These are phyloP conservation scores for Boehmeria nivea DNA, from an alignment of 306 rosid species.

Conservation along the genomic window DNA sequence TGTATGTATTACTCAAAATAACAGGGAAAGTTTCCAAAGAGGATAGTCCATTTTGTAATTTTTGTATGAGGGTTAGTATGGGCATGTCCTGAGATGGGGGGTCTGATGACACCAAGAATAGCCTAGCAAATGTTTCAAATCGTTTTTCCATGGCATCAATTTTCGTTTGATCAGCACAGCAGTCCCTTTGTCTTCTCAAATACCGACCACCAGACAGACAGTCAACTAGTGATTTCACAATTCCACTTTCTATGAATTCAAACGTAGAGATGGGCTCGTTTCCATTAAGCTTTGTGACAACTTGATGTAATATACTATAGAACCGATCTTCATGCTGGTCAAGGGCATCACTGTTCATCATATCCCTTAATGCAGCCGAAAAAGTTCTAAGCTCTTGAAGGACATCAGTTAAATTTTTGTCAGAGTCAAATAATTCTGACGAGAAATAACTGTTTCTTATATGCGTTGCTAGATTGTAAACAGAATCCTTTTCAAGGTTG, in stretches of 20 bases:
- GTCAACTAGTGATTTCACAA: constrained; percentile 64
- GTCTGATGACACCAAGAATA: constrained; percentile 43
- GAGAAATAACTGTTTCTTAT: constrained; percentile 58
- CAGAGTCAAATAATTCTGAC: constrained; percentile 58
- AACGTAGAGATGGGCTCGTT: constrained; percentile 88
- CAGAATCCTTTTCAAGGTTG: constrained; percentile 77
- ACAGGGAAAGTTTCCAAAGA: constrained; percentile 88
- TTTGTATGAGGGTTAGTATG: constrained; percentile 48
- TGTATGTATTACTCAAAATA: constrained; percentile 52
- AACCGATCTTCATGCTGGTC: constrained; percentile 55
- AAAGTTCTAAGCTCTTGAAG: constrained; percentile 65
- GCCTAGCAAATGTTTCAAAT: constrained; percentile 70
- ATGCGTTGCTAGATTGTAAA: constrained; percentile 63
- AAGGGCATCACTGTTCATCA: constrained; percentile 33
- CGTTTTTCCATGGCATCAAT: constrained; percentile 53
- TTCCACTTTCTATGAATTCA: constrained; percentile 93
- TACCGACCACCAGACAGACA: constrained; percentile 61
- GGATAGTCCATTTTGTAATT: constrained; percentile 65
- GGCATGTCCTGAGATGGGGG: constrained; percentile 44
- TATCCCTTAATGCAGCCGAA: constrained; percentile 48
- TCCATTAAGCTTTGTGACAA: constrained; percentile 66
- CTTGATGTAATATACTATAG: constrained; percentile 44
- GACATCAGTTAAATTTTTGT: constrained; percentile 66
- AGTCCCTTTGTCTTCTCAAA: constrained; percentile 34
- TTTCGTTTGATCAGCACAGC: constrained; percentile 27